Evolutionary conservation across 2,329 filamentous ascomycete species (phyloP).

Genomic region (Zymoseptoria brevis): DNA sequence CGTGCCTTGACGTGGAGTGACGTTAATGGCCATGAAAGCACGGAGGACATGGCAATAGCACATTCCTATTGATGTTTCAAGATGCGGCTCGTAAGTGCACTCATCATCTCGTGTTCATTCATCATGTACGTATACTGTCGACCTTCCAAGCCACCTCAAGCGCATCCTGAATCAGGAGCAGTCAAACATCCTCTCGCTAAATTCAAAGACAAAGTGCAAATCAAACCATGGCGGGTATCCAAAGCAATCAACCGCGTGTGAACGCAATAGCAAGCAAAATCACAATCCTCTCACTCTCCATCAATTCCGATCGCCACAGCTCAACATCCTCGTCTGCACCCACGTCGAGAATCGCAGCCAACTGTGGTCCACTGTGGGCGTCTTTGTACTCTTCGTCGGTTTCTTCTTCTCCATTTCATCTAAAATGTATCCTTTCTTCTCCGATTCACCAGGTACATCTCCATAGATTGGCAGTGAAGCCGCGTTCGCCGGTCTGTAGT

Average conservation of each 20-base stretch:
- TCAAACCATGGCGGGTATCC: not conserved
- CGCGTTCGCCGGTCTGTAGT: slow-evolving; percentile 18
- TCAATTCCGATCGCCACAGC: slow-evolving; percentile 31
- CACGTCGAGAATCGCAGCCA: slow-evolving; percentile 52
- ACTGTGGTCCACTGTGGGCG: slow-evolving; percentile 15
- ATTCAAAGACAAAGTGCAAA: not conserved
- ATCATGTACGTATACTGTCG: not conserved
- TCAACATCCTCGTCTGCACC: slow-evolving; percentile 48
- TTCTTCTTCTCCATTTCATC: not conserved
- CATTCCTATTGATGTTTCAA: not conserved
- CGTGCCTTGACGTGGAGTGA: not conserved
- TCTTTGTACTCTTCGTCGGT: not conserved
- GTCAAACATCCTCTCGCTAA: not conserved
- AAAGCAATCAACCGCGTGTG: not conserved
- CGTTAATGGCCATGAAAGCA: not conserved
- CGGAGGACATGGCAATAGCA: not conserved
- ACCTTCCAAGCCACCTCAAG: too few species aligned
- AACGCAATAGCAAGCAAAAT: not conserved
- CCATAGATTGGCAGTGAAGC: slow-evolving; percentile 21
- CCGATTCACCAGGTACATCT: slow-evolving; percentile 17
- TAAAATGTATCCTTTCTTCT: slow-evolving; percentile 13
- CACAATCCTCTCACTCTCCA: not conserved
- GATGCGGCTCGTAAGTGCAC: not conserved
- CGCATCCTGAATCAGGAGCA: too few species aligned
- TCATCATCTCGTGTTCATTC: not conserved